Evolutionary conservation across 139 green algal genomes (phyloP).

Genomic region (Edaphochlamys debaryana): DNA sequence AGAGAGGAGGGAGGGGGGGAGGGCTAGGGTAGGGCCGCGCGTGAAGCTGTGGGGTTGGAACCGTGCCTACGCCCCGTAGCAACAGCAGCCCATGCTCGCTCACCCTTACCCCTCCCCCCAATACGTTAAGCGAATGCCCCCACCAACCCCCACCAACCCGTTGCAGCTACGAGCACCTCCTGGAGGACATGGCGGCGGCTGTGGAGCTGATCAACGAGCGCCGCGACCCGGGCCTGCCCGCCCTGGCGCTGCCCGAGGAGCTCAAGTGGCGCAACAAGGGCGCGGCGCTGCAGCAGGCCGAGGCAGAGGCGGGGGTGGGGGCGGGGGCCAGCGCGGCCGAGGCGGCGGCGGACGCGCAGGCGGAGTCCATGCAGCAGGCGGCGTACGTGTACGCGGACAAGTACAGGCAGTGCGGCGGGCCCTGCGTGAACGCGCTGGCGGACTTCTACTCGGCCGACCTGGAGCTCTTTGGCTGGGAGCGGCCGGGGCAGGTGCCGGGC

Average conservation of each 20-base stretch:
- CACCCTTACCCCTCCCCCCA: too few species aligned
- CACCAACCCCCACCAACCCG: not conserved
- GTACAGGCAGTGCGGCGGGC: not conserved
- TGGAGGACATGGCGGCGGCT: conserved; percentile 27
- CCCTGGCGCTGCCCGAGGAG: not conserved
- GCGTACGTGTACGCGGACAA: conserved; percentile 15
- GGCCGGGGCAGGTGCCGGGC: not conserved
- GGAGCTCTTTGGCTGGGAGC: conserved; percentile 29
- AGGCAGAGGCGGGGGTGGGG: too few species aligned
- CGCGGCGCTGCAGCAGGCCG: too few species aligned
- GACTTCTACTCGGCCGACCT: conserved; percentile 6
- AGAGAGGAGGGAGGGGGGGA: not conserved
- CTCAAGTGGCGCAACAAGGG: conserved; percentile 29
- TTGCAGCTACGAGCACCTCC: conserved; percentile 25
- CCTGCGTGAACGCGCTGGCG: not conserved
- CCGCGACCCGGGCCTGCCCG: not conserved
- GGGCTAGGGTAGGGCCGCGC: not conserved
- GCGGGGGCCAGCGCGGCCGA: too few species aligned
- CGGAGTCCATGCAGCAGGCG: not conserved
- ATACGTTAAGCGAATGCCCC: too few species aligned
- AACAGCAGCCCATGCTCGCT: too few species aligned
- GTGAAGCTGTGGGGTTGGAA: too few species aligned
- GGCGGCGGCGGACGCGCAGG: too few species aligned
- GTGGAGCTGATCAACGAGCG: conserved; percentile 15
- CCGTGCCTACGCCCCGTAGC: too few species aligned